Conservation (phyloP, 2,329 filamentous ascomycete species). For the Talaromyces sp. region DNA sequence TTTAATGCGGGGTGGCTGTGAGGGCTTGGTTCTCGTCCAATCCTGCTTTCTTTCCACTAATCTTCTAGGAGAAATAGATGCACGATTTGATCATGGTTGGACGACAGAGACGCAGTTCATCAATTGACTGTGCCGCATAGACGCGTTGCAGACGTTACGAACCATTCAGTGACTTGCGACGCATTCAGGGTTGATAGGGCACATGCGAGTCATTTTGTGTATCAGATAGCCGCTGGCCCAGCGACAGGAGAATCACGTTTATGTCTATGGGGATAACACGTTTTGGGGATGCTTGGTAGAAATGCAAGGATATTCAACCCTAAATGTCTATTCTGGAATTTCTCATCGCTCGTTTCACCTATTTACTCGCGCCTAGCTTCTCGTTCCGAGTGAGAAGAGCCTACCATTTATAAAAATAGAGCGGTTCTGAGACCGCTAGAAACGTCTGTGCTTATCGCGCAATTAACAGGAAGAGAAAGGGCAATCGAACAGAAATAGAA, state of each 20-base stretch:
- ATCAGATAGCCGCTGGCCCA: constrained; percentile 2
- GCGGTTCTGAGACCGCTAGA: background rate
- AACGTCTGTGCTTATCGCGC: background rate
- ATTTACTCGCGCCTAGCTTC: background rate
- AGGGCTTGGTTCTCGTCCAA: background rate
- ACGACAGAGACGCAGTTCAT: background rate
- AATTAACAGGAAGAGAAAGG: background rate
- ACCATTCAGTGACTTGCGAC: background rate
- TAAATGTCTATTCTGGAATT: background rate
- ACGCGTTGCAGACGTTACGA: constrained; percentile 11
- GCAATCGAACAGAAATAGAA: background rate
- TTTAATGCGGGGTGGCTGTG: constrained; percentile 14
- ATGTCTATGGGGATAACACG: background rate
- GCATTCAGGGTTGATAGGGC: constrained; percentile 9
- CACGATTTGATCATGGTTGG: background rate
- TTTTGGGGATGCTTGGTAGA: background rate
- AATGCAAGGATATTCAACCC: background rate
- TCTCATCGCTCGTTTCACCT: constrained; percentile 8
- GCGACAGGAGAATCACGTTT: background rate
- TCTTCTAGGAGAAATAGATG: background rate
- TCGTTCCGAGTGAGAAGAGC: constrained; percentile 4
- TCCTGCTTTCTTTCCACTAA: background rate
- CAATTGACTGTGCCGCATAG: constrained; percentile 16
- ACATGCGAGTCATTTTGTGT: constrained; percentile 1
- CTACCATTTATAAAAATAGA: constrained; percentile 2